These are phyloP conservation scores for Scutellaria minor DNA, from an alignment of 257 asterid species.

Conservation along the genomic window DNA sequence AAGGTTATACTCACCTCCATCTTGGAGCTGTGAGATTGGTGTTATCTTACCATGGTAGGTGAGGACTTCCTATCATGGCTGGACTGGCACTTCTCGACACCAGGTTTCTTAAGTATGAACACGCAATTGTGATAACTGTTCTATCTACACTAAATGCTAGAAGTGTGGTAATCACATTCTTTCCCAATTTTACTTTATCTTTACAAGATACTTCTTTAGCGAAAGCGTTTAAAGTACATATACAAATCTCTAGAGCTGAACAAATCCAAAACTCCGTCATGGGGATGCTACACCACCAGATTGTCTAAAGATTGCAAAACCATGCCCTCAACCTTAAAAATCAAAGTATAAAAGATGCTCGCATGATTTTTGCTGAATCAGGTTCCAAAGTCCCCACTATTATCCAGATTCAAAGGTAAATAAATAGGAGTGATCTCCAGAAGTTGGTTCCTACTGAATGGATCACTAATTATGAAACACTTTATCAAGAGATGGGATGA, in stretches of 20 bases:
- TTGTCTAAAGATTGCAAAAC: background rate
- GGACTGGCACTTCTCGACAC: background rate
- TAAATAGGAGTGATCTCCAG: background rate
- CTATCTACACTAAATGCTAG: background rate
- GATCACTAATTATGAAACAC: background rate
- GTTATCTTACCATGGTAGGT: too few species aligned
- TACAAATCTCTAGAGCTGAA: background rate
- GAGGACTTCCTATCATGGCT: too few species aligned
- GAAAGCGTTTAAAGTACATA: background rate
- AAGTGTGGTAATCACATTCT: background rate
- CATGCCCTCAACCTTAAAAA: background rate
- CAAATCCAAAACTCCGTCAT: background rate
- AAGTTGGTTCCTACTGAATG: too few species aligned
- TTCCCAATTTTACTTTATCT: background rate
- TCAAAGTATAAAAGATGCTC: background rate
- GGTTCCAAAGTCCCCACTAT: background rate
- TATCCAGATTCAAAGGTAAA: background rate
- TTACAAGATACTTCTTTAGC: background rate
- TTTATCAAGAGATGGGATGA: background rate
- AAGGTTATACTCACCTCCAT: too few species aligned
- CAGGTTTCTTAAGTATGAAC: background rate
- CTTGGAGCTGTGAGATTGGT: too few species aligned
- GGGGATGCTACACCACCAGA: background rate
- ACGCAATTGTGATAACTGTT: background rate
- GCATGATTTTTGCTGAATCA: background rate